A percentile compares a stretch with the other conserved stretches of the same genome.
These are phyloP conservation scores for Boletus vinaceobasis DNA, from an alignment of 768 basidiomycete species.

Conservation along the genomic window DNA sequence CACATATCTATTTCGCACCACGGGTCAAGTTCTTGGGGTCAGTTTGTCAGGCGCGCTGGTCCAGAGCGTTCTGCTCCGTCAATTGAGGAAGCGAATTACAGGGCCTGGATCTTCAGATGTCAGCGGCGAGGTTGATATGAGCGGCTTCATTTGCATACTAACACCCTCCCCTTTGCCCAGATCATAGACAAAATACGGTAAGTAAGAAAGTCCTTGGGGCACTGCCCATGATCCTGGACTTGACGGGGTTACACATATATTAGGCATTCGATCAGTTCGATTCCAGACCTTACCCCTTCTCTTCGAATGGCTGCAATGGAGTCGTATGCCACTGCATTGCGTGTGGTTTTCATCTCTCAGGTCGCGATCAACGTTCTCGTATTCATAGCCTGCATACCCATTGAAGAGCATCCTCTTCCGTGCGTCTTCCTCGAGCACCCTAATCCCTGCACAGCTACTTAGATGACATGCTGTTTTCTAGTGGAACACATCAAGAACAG, in stretches of 20 bases:
- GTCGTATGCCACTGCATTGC: constrained; percentile 77
- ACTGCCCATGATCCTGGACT: constrained; percentile 11
- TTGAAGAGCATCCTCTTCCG: constrained; percentile 70
- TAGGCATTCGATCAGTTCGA: constrained; percentile 71
- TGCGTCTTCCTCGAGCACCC: constrained; percentile 14
- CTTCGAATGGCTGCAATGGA: constrained; percentile 61
- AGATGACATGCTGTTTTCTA: constrained; percentile 26
- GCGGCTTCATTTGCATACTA: constrained; percentile 14
- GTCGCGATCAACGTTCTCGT: constrained; percentile 61
- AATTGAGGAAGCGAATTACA: constrained; percentile 70
- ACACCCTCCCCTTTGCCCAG: constrained; percentile 38
- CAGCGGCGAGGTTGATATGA: constrained; percentile 35
- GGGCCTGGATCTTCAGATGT: constrained; percentile 75
- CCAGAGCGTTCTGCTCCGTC: constrained; percentile 70
- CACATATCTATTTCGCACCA: constrained; percentile 90
- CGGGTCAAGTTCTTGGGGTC: constrained; percentile 94
- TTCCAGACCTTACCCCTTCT: constrained; percentile 57
- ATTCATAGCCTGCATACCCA: constrained; percentile 67
- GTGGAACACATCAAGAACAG: constrained; percentile 62
- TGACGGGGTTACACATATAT: constrained; percentile 11
- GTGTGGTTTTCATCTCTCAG: constrained; percentile 81
- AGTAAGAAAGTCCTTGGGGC: constrained; percentile 32
- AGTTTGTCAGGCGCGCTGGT: constrained; percentile 81
- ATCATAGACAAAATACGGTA: constrained; percentile 72
- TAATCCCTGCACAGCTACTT: constrained; percentile 14